Evolutionary conservation across 371 early-diverging fungal genomes (phyloP).

Genomic region (Lichtheimia ornata): DNA sequence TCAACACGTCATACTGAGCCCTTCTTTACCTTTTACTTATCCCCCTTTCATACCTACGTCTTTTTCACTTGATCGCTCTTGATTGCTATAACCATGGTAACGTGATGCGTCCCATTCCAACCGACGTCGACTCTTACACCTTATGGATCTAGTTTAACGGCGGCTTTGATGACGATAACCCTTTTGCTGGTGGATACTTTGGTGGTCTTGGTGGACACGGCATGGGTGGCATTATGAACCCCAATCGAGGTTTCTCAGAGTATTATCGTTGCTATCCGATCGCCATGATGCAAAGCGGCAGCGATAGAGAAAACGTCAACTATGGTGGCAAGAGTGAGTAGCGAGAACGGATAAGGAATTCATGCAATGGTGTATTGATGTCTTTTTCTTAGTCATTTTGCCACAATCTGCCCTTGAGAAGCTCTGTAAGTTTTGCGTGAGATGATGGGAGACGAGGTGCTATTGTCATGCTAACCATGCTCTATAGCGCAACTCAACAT

Average conservation of each 20-base stretch:
- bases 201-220: conserved; percentile 27
- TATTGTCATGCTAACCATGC: not conserved
- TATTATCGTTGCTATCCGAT: conserved; percentile 80
- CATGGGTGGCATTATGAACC: conserved; percentile 36
- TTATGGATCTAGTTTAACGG: conserved; percentile 18
- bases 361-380: not conserved
- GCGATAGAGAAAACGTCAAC: conserved; percentile 76
- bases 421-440: conserved; percentile 56
- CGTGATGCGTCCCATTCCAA: too few relatives aligned
- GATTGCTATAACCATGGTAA: too few relatives aligned
- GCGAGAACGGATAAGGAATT: too few relatives aligned
- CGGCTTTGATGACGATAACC: conserved; percentile 32
- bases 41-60: too few relatives aligned
- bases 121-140: too few relatives aligned
- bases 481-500: conserved; percentile 79
- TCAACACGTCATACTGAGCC: too few relatives aligned
- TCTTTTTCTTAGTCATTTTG: conserved; percentile 66
- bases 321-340: conserved; percentile 83
- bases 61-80: too few relatives aligned
- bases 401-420: conserved; percentile 90
- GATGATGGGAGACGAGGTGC: not conserved
- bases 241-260: conserved; percentile 58
- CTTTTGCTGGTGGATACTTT: conserved; percentile 32
- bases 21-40: too few relatives aligned
- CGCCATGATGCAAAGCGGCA: conserved; percentile 76